phyloP scores from a whole-genome alignment of 2,329 filamentous ascomycete species.

The Akanthomyces muscarius region DNA sequence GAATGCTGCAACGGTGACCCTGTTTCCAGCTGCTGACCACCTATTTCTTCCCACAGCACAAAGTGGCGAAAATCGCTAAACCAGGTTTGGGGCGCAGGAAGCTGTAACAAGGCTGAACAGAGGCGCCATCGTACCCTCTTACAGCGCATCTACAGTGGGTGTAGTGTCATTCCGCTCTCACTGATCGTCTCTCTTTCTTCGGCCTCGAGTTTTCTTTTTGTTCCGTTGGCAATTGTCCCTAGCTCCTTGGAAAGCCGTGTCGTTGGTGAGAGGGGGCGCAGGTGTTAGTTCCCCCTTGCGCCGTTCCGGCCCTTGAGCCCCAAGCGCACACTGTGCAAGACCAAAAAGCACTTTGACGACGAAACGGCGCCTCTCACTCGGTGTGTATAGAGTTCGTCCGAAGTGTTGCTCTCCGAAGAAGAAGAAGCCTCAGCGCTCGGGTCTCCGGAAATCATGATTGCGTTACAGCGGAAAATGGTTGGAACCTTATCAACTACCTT shows the following conservation, averaged over 20 bases:
- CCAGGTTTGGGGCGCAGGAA: neutral
- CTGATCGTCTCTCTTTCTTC: neutral
- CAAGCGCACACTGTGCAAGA: neutral
- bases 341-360: neutral
- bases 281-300: neutral
- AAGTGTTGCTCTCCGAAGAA: neutral
- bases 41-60: neutral
- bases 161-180: neutral
- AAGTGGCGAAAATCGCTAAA: slow-evolving; percentile 1
- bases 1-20: neutral
- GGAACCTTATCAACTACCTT: no score
- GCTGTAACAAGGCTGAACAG: neutral
- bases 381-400: neutral
- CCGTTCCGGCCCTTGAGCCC: neutral
- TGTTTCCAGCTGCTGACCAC: neutral
- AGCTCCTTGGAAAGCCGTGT: no score
- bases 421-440: neutral
- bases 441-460: neutral
- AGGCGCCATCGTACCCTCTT: neutral
- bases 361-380: neutral
- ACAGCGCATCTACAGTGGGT: neutral
- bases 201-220: neutral
- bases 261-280: no score
- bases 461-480: neutral
- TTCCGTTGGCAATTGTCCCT: neutral